Percentiles rank a stretch among this genome's conserved stretches.
Evolutionary conservation across 31 red algal genomes (phyloP).

Genomic region (Endocladia muricata): DNA sequence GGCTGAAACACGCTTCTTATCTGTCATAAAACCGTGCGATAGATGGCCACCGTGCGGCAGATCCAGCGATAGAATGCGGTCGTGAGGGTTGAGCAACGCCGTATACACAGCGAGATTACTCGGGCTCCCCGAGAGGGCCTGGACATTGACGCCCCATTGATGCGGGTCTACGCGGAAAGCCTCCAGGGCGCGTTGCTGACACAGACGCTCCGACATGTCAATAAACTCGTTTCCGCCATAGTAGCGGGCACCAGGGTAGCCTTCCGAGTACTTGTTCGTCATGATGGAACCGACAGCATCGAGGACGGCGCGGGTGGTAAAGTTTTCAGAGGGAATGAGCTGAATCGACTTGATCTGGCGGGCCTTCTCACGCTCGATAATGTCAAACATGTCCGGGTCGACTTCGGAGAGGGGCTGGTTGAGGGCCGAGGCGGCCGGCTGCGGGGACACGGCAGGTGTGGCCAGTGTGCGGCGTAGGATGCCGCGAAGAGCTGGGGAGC

Average conservation of each 20-base stretch:
- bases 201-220: constrained; percentile 86
- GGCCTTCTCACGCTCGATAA: constrained; percentile 86
- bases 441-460: constrained; percentile 39
- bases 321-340: constrained; percentile 98
- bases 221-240: constrained; percentile 99
- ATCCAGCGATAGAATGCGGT: constrained; percentile 86
- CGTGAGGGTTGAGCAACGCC: constrained; percentile 82
- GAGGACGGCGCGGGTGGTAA: constrained; percentile 85
- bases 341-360: constrained; percentile 83
- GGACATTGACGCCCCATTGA: constrained; percentile 96
- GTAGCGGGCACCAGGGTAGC: constrained; percentile 90
- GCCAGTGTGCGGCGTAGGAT: constrained; percentile 39
- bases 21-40: constrained; percentile 95
- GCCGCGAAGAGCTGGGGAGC: constrained; percentile 32
- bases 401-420: constrained; percentile 76
- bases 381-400: constrained; percentile 80
- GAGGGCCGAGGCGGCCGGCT: constrained; percentile 31
- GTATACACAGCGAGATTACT: constrained; percentile 95
- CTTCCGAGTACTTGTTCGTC: constrained; percentile 99
- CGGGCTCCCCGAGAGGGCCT: constrained; percentile 88
- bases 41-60: constrained; percentile 95
- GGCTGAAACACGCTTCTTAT: constrained; percentile 83
- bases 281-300: constrained; percentile 85
- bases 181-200: constrained; percentile 83
- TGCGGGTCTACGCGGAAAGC: constrained; percentile 70